phyloP scores from a whole-genome alignment of 1,284 basidiomycete species.

The Trichosporon inkin region DNA sequence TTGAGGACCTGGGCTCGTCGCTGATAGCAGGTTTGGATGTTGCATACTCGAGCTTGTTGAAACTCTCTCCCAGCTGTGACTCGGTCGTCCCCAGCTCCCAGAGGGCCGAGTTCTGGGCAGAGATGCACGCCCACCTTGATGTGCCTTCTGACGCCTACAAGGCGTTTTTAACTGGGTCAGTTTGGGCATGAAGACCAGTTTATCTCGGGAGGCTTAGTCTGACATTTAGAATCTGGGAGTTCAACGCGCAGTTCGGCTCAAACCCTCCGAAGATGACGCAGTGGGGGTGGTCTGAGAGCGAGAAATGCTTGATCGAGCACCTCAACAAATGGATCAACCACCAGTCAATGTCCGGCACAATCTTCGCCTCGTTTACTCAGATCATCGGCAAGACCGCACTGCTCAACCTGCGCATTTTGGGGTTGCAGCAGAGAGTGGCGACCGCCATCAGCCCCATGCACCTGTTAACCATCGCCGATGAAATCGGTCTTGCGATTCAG shows the following conservation, averaged over 20 bases:
- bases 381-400: constrained; percentile 5
- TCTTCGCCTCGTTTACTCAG: constrained; percentile 1
- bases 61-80: constrained; percentile 2
- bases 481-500: constrained; percentile 11
- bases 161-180: constrained; percentile 15
- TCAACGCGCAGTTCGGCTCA: constrained; percentile 6
- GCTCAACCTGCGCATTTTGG: constrained; percentile 13
- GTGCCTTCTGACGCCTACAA: constrained; percentile 12
- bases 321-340: constrained; percentile 11
- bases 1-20: neutral
- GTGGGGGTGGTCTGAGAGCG: constrained; percentile 2
- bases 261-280: neutral
- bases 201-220: neutral
- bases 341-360: neutral
- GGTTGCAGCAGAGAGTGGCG: constrained; percentile 3
- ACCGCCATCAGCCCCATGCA: neutral
- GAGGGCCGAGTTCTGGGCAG: constrained; percentile 14
- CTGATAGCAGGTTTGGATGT: constrained; percentile 17
- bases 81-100: neutral
- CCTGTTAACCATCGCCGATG: constrained; percentile 12
- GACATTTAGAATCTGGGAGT: constrained; percentile 17
- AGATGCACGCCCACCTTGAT: constrained; percentile 11
- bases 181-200: neutral
- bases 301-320: constrained; percentile 11
- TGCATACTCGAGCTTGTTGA: constrained; percentile 9